Evolutionary conservation across 2,329 filamentous ascomycete genomes (phyloP), one percentile per base, ranked within the genome.

Genomic region (Allantophomopsis cytisporea): DNA sequence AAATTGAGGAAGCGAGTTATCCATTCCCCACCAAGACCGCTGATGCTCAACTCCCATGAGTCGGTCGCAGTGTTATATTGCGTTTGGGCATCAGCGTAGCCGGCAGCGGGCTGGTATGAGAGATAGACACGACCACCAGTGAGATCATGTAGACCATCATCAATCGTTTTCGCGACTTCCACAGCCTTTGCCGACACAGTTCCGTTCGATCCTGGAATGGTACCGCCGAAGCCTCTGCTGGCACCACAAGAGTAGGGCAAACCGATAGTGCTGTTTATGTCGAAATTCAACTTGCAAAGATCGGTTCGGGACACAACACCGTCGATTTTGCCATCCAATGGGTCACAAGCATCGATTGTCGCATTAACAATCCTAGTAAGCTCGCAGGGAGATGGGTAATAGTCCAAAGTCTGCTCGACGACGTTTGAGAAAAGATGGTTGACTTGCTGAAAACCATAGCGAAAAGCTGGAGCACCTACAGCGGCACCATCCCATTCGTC

Each of bases 261-360:
- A n/a, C 69, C 70, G 39, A 73, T 55, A 32, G 60, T 62, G 13
- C 58, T 54, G 41, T 52, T 63, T 21, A 68, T 46, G 47, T 73
- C 60, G 50, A 64, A 67, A 33, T 63, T 47, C 5, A 66, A 45
- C 41, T 56, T 60, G 58, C 65, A 69, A 7, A 69, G 58, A 39
- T 69, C 65, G 1, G 60, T 62, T 5, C 66, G 59, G 7, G 63
- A 57, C 14, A 76, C 60, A 4, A 76, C 67, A 11, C 71, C 69
- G 40, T 76, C 71, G 1, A 58, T 61, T 35, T 60, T 60, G 5
- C 73, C 71, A 40, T 76, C 72, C 5, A 76, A 57, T 7, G 62
- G 56, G 44, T 76, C 71, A 38, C 72, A 77, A 30, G 63, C 63
- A 1, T 57, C 56, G 36, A 76, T 72, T 5, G 71, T 75, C 31